A percentile compares a stretch with the other conserved stretches of the same genome.
phyloP scores from a whole-genome alignment of 1,284 basidiomycete genomes.

The Termitomyces sp. region DNA sequence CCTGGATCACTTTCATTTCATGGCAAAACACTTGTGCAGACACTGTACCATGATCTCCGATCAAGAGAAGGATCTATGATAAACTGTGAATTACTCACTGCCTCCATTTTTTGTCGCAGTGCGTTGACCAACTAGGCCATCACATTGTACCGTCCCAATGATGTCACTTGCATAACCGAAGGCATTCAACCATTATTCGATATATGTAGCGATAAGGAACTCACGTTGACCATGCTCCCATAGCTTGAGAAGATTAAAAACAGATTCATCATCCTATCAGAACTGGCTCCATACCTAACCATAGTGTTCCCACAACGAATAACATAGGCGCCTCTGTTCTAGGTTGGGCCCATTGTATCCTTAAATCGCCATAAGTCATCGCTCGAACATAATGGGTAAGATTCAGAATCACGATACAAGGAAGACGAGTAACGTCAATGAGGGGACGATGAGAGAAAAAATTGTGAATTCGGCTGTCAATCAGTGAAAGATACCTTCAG shows the following conservation, averaged over 20 bases:
- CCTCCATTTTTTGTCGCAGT: conserved; percentile 49
- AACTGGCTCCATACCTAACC: conserved; percentile 51
- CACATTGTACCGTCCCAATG: conserved; percentile 63
- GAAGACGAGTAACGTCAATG: conserved; percentile 56
- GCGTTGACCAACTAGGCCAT: conserved; percentile 39
- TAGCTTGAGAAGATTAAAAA: conserved; percentile 36
- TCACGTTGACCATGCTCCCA: conserved; percentile 72
- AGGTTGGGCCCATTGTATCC: conserved; percentile 66
- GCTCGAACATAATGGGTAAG: not conserved
- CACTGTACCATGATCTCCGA: conserved; percentile 34
- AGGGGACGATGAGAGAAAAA: conserved; percentile 59
- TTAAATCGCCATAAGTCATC: conserved; percentile 23
- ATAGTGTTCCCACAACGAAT: conserved; percentile 54
- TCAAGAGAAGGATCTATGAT: conserved; percentile 4
- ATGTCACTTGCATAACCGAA: conserved; percentile 47
- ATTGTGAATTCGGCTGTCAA: conserved; percentile 60
- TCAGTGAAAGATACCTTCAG: not conserved
- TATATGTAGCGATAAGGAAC: conserved; percentile 20
- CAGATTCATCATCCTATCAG: not conserved
- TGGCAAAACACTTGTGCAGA: conserved; percentile 57
- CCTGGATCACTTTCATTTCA: conserved; percentile 72
- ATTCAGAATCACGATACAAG: conserved; percentile 43
- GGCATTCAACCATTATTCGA: conserved; percentile 6
- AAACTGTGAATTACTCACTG: conserved; percentile 36
- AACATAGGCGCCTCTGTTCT: conserved; percentile 50